Evolutionary conservation across 176 grass and related monocot species (phyloP).

Genomic region (bread wheat (Triticum aestivum)): DNA sequence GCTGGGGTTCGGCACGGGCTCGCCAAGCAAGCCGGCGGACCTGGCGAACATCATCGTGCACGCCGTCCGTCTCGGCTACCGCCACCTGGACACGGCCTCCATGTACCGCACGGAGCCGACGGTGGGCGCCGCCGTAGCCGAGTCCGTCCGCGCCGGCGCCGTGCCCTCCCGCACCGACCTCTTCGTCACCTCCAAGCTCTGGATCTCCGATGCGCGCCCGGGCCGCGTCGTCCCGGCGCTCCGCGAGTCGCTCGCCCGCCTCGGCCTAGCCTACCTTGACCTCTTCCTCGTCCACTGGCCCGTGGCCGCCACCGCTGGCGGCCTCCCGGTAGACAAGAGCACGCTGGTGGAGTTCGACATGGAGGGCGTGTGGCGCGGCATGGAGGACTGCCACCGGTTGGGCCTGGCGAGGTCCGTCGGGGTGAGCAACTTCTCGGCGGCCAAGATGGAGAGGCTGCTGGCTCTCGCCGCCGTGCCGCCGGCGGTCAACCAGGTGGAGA

Average conservation of each 20-base stretch:
- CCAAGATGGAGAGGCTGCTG: constrained; percentile 52
- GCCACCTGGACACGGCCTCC: constrained; percentile 55
- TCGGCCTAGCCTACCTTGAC: constrained; percentile 65
- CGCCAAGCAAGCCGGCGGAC: constrained; percentile 14
- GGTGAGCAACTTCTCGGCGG: constrained; percentile 75
- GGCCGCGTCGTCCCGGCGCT: constrained; percentile 56
- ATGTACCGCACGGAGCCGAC: constrained; percentile 51
- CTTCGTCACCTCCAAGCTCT: constrained; percentile 70
- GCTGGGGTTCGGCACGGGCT: constrained; percentile 51
- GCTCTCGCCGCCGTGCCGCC: constrained; percentile 54
- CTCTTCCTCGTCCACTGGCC: constrained; percentile 86
- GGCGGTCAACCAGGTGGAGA: constrained; percentile 82
- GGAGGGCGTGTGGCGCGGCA: constrained; percentile 66
- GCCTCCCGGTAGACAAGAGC: too few species aligned
- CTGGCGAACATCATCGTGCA: constrained; percentile 17
- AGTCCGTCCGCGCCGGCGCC: constrained; percentile 31
- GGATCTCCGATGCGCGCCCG: constrained; percentile 29
- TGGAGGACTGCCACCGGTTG: constrained; percentile 79
- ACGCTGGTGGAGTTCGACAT: constrained; percentile 50
- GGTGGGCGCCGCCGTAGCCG: constrained; percentile 41
- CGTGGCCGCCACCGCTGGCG: background rate
- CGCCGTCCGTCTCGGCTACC: constrained; percentile 47
- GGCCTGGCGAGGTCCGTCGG: constrained; percentile 67
- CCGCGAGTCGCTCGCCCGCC: constrained; percentile 42
- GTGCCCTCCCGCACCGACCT: constrained; percentile 44